These are phyloP conservation scores for Erodium moschatum DNA, from an alignment of 441 rosid species.

Conservation along the genomic window DNA sequence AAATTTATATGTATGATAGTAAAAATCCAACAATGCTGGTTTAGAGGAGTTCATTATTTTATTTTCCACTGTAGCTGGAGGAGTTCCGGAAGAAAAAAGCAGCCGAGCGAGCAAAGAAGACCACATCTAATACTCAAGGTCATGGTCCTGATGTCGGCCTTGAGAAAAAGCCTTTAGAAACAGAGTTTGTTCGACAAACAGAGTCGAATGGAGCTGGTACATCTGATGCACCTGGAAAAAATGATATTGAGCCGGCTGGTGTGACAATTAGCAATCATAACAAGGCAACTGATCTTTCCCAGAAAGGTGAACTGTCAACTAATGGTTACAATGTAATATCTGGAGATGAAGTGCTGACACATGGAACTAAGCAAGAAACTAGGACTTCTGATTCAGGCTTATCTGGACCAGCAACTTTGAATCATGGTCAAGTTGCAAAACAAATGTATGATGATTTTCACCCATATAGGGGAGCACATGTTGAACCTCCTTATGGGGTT, in stretches of 20 bases:
- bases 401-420: slow-evolving; percentile 24
- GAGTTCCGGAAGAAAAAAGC: slow-evolving; percentile 96
- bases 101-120: slow-evolving; percentile 71
- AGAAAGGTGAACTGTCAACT: slow-evolving; percentile 26
- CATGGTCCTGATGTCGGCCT: slow-evolving; percentile 29
- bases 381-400: slow-evolving; percentile 29
- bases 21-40: background rate
- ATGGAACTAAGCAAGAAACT: slow-evolving; percentile 28
- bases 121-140: slow-evolving; percentile 33
- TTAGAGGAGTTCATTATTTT: background rate
- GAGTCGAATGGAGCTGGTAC: slow-evolving; percentile 49
- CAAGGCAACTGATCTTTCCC: slow-evolving; percentile 19
- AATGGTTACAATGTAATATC: slow-evolving; percentile 29
- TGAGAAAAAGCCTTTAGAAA: slow-evolving; percentile 32
- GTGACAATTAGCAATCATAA: slow-evolving; percentile 15
- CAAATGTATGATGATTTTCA: slow-evolving; percentile 31
- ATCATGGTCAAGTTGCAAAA: slow-evolving; percentile 29
- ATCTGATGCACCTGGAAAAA: slow-evolving; percentile 38
- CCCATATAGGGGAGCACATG: slow-evolving; percentile 26
- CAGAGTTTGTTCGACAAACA: slow-evolving; percentile 27
- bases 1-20: background rate
- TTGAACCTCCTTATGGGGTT: slow-evolving; percentile 24
- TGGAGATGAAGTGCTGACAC: slow-evolving; percentile 23
- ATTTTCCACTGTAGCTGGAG: slow-evolving; percentile 51
- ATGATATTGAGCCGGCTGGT: slow-evolving; percentile 17